A percentile compares a stretch with the other conserved stretches of the same genome.
Evolutionary conservation across 306 rosid species (phyloP).

Genomic region (Geum urbanum): DNA sequence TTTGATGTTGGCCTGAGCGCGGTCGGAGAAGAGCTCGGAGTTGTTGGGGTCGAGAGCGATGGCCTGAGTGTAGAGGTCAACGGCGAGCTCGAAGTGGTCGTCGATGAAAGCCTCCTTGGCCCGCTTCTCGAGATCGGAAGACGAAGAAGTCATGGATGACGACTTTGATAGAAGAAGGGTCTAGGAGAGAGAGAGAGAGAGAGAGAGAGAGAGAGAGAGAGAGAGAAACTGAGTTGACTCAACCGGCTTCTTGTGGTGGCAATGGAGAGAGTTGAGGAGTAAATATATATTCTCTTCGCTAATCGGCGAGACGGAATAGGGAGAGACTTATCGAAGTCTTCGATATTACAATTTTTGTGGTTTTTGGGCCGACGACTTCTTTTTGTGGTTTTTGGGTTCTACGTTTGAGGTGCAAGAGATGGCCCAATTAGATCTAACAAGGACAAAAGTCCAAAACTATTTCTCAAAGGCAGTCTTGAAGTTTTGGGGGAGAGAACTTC

Average conservation of each 20-base stretch:
- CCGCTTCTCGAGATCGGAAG: constrained; percentile 67
- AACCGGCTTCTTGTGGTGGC: constrained; percentile 10
- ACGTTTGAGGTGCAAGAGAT: no score
- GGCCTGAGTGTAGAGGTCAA: constrained; percentile 61
- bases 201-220: neutral
- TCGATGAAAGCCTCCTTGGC: constrained; percentile 83
- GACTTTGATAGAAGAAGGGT: constrained; percentile 21
- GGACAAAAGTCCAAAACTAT: no score
- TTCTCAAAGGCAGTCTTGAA: no score
- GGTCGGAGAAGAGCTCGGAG: constrained; percentile 61
- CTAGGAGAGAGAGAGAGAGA: constrained; percentile 15
- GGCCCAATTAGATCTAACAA: no score
- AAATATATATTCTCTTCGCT: neutral
- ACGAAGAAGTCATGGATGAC: constrained; percentile 35
- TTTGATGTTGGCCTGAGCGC: constrained; percentile 95
- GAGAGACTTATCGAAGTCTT: neutral
- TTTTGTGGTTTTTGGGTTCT: no score
- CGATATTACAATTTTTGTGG: neutral
- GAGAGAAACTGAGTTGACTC: neutral
- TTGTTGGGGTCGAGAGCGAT: constrained; percentile 48
- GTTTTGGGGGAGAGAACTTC: no score
- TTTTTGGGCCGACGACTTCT: neutral
- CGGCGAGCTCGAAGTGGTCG: constrained; percentile 74
- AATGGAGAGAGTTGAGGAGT: no score
- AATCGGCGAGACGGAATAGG: neutral